Base-by-base conservation (phyloP, 2,329 filamentous ascomycete genomes). In the Pseudonectria buxi region DNA sequence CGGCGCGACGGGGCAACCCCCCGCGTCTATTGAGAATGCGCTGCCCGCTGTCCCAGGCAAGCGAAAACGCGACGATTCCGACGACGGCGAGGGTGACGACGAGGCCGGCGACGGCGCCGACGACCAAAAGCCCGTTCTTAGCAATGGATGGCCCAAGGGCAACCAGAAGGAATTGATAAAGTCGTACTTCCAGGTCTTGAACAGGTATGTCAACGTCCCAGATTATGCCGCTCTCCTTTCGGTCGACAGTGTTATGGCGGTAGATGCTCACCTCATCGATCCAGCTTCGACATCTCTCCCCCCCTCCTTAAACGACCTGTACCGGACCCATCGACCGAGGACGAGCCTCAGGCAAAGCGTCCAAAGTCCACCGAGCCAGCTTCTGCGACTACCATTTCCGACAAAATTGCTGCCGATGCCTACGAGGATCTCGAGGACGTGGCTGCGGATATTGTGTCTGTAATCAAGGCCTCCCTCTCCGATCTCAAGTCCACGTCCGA, bases 361-460 rank as follows among this genome's bases (percentile, higher is more conserved):
- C 73, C 77, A 47, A 81, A 77, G 55, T 67, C 74, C 3, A 64
- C 68, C 32, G 68, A 71, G 30, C 55, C 54, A 3, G 51, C 56
- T 24, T 50, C 61, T 25, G 43, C 47, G n/a, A 49, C 48, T 13
- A 71, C 67, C 41, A 72, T 81, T 41, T 61, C 67, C 38, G 72
- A 76, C 47, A 79, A 76, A 61, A 63, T 74, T 33, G 55, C 60
- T 15, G 61, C 64, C 32, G 65, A 69, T 45, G 57, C 55, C 24
- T 82, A 83, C 53, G 67, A 68, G 16, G 71, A 74, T 44, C 61
- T 88, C 29, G 80, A 84, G 18, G 77, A 83, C 42, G 65, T 86
- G 28, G 73, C 83, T 12, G 58, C 68, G 33, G 78, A 82, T 42
- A 56, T 81, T 28, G 63, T 69, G 49, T 51, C 61, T 22, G 66